A percentile compares a stretch with the other conserved stretches of the same genome.
These are phyloP conservation scores for Hymenochaete sp. DNA, from an alignment of 1,284 basidiomycete genomes.

Conservation along the genomic window DNA sequence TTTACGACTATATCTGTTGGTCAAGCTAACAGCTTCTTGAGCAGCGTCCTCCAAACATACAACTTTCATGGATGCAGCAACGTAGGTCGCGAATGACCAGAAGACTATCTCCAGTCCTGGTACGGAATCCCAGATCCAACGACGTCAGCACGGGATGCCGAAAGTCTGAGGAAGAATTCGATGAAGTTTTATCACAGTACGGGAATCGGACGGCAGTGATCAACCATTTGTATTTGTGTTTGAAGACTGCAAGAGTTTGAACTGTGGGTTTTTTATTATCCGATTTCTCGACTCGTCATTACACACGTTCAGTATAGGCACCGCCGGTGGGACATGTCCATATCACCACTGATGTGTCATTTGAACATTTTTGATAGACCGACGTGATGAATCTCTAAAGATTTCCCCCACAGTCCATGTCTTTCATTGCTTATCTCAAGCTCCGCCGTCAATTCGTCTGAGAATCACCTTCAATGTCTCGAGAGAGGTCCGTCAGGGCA, in stretches of 20 bases:
- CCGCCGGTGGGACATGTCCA: slow-evolving; percentile 83
- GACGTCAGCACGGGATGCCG: slow-evolving; percentile 77
- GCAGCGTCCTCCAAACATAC: not conserved
- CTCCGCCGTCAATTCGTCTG: slow-evolving; percentile 72
- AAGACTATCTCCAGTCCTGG: slow-evolving; percentile 88
- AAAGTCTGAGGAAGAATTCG: slow-evolving; percentile 97
- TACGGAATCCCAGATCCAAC: slow-evolving; percentile 61
- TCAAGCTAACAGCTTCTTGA: slow-evolving; percentile 75
- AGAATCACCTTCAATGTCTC: slow-evolving; percentile 89
- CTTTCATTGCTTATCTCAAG: slow-evolving; percentile 92
- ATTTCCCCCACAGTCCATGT: slow-evolving; percentile 96
- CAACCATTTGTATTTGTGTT: slow-evolving; percentile 88
- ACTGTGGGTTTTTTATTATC: slow-evolving; percentile 24
- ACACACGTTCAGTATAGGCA: slow-evolving; percentile 44
- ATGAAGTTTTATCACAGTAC: slow-evolving; percentile 88
- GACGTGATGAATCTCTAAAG: slow-evolving; percentile 98
- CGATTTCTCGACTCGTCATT: slow-evolving; percentile 17
- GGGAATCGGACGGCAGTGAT: slow-evolving; percentile 77
- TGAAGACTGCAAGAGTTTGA: slow-evolving; percentile 80
- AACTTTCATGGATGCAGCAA: slow-evolving; percentile 32
- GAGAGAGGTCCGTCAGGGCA: slow-evolving; percentile 81
- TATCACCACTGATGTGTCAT: slow-evolving; percentile 96
- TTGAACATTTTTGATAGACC: slow-evolving; percentile 91
- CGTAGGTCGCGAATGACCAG: slow-evolving; percentile 71
- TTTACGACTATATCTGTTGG: slow-evolving; percentile 94